phyloP scores from a whole-genome alignment of 345 rosid genomes.

The Eucalyptus albens region DNA sequence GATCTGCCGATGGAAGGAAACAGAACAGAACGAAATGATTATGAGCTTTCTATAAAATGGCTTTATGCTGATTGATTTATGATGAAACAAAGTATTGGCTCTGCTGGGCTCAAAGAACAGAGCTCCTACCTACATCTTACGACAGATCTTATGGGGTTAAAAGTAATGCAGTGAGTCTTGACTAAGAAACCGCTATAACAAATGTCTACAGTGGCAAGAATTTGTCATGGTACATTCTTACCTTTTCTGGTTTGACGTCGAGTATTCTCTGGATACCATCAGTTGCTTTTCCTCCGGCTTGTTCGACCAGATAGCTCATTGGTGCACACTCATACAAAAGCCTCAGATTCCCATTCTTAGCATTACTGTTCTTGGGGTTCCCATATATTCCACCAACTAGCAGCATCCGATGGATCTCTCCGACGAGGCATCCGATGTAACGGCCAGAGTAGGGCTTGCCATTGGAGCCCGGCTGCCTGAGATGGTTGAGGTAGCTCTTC shows the following conservation, averaged over 20 bases:
- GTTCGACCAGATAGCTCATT: constrained; percentile 22
- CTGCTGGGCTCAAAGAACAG: neutral
- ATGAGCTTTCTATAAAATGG: neutral
- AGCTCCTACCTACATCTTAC: neutral
- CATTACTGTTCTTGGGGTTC: constrained; percentile 13
- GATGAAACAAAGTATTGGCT: neutral
- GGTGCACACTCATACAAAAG: constrained; percentile 26
- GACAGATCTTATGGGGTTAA: neutral
- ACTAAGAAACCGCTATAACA: neutral
- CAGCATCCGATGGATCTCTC: constrained; percentile 23
- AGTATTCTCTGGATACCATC: constrained; percentile 25
- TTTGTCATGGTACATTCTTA: neutral
- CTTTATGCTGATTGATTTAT: neutral
- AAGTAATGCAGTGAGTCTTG: neutral
- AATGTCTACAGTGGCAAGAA: neutral
- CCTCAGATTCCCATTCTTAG: constrained; percentile 19
- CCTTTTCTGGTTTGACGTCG: constrained; percentile 25
- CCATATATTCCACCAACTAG: constrained; percentile 20
- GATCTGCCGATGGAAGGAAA: neutral
- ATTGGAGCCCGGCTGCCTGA: constrained; percentile 13
- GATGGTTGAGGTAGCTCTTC: constrained; percentile 13
- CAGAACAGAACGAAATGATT: neutral
- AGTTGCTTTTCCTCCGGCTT: constrained; percentile 25
- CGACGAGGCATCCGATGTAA: constrained; percentile 20
- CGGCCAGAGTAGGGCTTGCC: constrained; percentile 21